A percentile compares a stretch with the other conserved stretches of the same genome.
These are phyloP conservation scores for Elongisporangium anandrum DNA, from an alignment of 352 stramenopile genomes.

Conservation along the genomic window DNA sequence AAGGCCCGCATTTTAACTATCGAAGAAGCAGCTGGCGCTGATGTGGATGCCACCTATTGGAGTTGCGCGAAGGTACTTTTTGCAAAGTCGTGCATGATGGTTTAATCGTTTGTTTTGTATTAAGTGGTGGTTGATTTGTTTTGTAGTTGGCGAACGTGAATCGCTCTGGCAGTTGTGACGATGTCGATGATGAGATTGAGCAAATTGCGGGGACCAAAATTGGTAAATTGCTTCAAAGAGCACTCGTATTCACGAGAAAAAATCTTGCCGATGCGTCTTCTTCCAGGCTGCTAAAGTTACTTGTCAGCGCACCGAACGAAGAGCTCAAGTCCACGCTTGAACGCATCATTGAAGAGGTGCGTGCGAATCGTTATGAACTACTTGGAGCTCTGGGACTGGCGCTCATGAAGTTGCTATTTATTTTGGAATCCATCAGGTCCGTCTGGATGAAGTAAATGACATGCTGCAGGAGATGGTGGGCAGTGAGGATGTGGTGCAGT, in stretches of 20 bases:
- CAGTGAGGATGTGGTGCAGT: constrained; percentile 36
- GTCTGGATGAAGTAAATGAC: constrained; percentile 79
- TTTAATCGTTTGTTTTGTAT: not conserved
- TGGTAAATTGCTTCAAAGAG: constrained; percentile 36
- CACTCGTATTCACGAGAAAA: constrained; percentile 41
- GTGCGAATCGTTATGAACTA: constrained; percentile 3
- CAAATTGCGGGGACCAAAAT: constrained; percentile 50
- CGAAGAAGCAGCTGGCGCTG: constrained; percentile 26
- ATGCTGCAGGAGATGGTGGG: constrained; percentile 67
- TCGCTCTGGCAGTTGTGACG: constrained; percentile 36
- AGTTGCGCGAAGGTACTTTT: constrained; percentile 39
- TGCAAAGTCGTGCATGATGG: too few species aligned
- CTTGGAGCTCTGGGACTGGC: not conserved
- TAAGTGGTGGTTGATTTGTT: not conserved
- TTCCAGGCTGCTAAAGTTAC: not conserved
- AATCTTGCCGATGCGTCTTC: constrained; percentile 49
- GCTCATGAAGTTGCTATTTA: not conserved
- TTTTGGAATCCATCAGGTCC: constrained; percentile 30
- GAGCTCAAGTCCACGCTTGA: constrained; percentile 40
- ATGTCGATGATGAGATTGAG: constrained; percentile 68
- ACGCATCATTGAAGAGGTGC: constrained; percentile 56
- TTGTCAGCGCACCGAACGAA: not conserved
- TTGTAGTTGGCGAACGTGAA: constrained; percentile 21
- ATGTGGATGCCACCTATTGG: constrained; percentile 34
- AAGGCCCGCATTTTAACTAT: constrained; percentile 71